Evolutionary conservation across 192 early-diverging fungal genomes (phyloP), one percentile per base, ranked within the genome.

Genomic region (Allomyces macrogynus): DNA sequence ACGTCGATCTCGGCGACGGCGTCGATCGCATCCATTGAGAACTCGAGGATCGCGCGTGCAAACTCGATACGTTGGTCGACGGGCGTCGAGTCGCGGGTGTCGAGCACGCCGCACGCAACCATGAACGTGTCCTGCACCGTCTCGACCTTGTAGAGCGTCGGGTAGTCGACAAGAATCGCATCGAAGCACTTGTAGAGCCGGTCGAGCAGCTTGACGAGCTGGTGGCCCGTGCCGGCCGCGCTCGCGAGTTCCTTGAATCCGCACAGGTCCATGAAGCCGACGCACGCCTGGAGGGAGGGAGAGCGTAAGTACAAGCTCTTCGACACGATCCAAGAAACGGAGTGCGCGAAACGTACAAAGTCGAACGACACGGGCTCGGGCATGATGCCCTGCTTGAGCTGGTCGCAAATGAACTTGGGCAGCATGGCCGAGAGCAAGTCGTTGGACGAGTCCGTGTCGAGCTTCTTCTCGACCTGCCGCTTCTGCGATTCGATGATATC

Each of bases 81-180:
- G 49, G 16, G 20, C 49, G 49, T 57, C 49, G 20, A 14, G 16
- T 57, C 49, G 49, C 49, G 49, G 12, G 20, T 14, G 3, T 57
- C 49, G 20, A 57, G 49, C 49, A 57, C 49, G 20, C 49, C 49
- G 16, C 16, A 57, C 16, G 49, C 49, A 5, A 57, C 49, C 49
- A 57, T n/a, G 20, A 57, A 57, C 20, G 49, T 57, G 49, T 57
- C 49, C 16, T 20, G 49, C 16, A 57, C 49, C 49, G 76, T 77
- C 63, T 77, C 76, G 8, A 74, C 70, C 67, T 77, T 77, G 69
- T 73, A 77, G 22, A 77, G 23, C 61, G 74, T 73, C 43, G 64
- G 61, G 65, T 75, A 77, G 40, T 74, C 70, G 60, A 74, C 76
- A 32, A 77, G 65, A 40, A 68, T 66, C 9, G 71, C 68, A 62